Conservation (phyloP, 176 grass and related monocot species). For the Tillandsia fasciculata region DNA sequence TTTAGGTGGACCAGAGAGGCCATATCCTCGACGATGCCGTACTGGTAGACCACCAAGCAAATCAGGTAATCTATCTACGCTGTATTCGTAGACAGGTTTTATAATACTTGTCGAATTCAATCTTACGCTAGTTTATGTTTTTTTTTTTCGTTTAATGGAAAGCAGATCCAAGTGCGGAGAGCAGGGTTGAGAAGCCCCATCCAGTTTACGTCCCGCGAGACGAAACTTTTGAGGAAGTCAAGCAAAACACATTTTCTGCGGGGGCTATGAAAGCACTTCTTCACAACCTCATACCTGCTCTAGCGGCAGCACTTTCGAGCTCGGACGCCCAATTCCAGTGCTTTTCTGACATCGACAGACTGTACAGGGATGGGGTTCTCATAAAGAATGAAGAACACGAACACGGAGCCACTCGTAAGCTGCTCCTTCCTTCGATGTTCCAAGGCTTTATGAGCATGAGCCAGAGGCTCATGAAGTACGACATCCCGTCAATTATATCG, state of each 20-base stretch:
- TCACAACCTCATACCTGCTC: constrained; percentile 24
- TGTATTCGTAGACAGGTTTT: neutral
- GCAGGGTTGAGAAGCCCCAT: constrained; percentile 30
- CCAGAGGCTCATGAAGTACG: constrained; percentile 24
- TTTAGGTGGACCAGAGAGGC: constrained; percentile 28
- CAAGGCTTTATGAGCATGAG: neutral
- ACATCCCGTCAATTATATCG: constrained; percentile 26
- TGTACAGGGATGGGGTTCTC: constrained; percentile 21
- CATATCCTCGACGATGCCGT: constrained; percentile 42
- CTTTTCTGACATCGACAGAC: constrained; percentile 25
- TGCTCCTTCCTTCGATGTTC: constrained; percentile 14
- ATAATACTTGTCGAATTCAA: neutral
- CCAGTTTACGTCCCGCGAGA: constrained; percentile 21
- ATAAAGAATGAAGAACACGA: constrained; percentile 7
- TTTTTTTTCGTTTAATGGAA: constrained; percentile 10
- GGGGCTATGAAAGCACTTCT: constrained; percentile 22
- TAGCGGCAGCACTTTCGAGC: constrained; percentile 14
- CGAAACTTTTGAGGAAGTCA: constrained; percentile 24
- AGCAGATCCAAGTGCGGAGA: constrained; percentile 35
- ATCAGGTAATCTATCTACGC: constrained; percentile 31
- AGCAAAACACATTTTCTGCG: constrained; percentile 17
- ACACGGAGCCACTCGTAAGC: neutral
- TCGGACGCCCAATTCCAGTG: constrained; percentile 20
- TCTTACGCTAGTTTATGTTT: neutral
- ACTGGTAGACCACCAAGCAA: constrained; percentile 31